phyloP scores from a whole-genome alignment of 1,284 basidiomycete genomes.

The Ganoderma sp. region DNA sequence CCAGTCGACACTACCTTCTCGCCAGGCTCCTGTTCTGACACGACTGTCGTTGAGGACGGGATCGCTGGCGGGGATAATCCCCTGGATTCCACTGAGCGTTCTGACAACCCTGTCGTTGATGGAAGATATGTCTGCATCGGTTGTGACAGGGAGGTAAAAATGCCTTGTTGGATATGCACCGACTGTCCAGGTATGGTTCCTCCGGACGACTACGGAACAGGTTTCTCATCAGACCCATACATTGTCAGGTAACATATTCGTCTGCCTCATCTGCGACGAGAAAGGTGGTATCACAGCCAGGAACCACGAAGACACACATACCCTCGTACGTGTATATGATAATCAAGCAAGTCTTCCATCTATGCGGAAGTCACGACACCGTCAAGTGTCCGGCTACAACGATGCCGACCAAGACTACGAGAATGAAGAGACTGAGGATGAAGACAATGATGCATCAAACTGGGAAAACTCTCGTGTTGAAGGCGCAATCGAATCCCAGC shows the following conservation, averaged over 20 bases:
- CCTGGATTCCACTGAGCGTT: neutral
- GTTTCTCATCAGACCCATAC: neutral
- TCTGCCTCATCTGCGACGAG: slow-evolving; percentile 9
- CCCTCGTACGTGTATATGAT: neutral
- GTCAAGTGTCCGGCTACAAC: neutral
- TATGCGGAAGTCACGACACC: neutral
- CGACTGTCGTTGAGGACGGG: neutral
- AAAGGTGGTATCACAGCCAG: neutral
- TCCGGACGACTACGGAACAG: neutral
- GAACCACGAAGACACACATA: slow-evolving; percentile 1
- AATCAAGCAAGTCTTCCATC: neutral
- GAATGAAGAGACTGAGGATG: neutral
- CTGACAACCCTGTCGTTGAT: neutral
- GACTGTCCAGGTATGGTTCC: slow-evolving; percentile 31
- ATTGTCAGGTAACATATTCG: slow-evolving; percentile 1
- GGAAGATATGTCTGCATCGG: slow-evolving; percentile 9
- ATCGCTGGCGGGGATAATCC: neutral
- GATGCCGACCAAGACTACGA: neutral
- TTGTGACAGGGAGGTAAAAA: slow-evolving; percentile 21
- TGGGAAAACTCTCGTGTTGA: neutral
- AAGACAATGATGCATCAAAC: neutral
- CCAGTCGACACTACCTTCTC: neutral
- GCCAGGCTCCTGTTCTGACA: neutral
- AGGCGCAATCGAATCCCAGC: neutral
- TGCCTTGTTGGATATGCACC: slow-evolving; percentile 33